A percentile compares a stretch with the other conserved stretches of the same genome.
These are phyloP conservation scores for Paramecium sexaurelia DNA, from an alignment of 73 alveolate species.

Conservation along the genomic window DNA sequence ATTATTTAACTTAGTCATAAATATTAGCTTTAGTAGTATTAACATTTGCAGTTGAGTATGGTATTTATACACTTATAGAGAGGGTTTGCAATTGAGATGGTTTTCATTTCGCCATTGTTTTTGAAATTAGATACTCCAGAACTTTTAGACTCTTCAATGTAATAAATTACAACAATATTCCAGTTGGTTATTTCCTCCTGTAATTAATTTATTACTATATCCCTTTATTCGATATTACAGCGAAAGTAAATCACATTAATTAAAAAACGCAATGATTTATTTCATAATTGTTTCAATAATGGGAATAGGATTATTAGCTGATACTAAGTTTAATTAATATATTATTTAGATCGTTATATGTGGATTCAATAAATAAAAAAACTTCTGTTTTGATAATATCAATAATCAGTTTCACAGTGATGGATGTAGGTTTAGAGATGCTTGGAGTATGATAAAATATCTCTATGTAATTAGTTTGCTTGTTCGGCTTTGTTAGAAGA, in stretches of 20 bases:
- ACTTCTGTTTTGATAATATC: conserved; percentile 34
- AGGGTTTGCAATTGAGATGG: conserved; percentile 56
- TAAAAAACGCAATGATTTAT: conserved; percentile 32
- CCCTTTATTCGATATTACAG: conserved; percentile 24
- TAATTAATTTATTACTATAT: conserved; percentile 35
- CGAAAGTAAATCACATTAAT: conserved; percentile 43
- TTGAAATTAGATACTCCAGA: conserved; percentile 47
- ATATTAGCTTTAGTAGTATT: conserved; percentile 18
- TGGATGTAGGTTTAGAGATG: conserved; percentile 53
- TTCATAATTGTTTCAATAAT: not conserved
- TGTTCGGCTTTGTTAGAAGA: conserved; percentile 15
- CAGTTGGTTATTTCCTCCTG: conserved; percentile 52
- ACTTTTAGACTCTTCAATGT: conserved; percentile 41
- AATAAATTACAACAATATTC: not conserved
- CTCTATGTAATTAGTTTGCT: not conserved
- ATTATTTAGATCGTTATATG: not conserved
- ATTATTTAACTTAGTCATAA: conserved; percentile 19
- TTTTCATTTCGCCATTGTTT: conserved; percentile 32
- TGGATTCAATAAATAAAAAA: conserved; percentile 17
- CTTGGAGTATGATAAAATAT: not conserved
- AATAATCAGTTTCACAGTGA: not conserved
- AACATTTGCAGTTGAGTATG: conserved; percentile 49
- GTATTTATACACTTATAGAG: conserved; percentile 2
- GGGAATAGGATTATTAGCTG: conserved; percentile 30
- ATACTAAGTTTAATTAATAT: not conserved